These are phyloP conservation scores for Infundibulicybe gibba DNA, from an alignment of 768 basidiomycete species.

Conservation along the genomic window DNA sequence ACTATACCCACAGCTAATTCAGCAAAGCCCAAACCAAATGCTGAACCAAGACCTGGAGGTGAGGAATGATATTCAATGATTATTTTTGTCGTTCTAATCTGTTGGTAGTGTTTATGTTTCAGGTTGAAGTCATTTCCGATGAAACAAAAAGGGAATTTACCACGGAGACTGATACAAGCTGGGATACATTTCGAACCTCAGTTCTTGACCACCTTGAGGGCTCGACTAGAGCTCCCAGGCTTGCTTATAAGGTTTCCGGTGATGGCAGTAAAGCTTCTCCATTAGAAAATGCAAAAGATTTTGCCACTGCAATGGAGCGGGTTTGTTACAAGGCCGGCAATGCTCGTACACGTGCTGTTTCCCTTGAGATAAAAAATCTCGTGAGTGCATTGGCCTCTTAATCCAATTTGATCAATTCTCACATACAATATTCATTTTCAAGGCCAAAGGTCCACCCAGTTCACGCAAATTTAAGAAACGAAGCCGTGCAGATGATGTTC, in stretches of 20 bases:
- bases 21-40: background rate
- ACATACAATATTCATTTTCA: no score
- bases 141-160: background rate
- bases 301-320: background rate
- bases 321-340: background rate
- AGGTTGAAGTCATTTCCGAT: background rate
- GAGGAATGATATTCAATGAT: background rate
- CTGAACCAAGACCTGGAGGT: slow-evolving; percentile 1
- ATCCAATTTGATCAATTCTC: no score
- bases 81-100: background rate
- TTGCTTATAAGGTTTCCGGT: background rate
- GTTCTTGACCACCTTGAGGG: background rate
- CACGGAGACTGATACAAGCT: background rate
- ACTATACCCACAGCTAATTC: no score
- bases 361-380: background rate
- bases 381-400: no score
- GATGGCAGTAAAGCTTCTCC: background rate
- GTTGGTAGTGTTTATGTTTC: background rate
- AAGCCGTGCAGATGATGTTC: background rate
- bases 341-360: background rate
- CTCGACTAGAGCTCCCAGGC: background rate
- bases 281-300: background rate
- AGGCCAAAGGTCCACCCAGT: no score
- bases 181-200: background rate
- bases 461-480: background rate